Conservation (phyloP, 208 protist genomes). For the Leishmania lainsoni region DNA sequence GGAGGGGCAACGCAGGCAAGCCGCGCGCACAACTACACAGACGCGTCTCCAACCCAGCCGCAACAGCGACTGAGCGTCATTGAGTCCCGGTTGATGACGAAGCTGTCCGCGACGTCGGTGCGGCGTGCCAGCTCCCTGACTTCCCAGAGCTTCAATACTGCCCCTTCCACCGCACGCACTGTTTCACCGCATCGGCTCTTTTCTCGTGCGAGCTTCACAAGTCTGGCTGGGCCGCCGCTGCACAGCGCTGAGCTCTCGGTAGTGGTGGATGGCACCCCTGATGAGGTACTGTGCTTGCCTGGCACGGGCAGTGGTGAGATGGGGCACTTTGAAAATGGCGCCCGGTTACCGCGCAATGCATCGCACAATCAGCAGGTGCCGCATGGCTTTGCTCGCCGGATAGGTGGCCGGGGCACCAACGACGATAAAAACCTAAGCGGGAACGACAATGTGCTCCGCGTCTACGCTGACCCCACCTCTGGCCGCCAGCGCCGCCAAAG, state of each 20-base stretch:
- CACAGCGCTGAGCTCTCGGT: slow-evolving; percentile 15
- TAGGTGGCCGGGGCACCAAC: not conserved
- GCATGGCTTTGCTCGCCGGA: not conserved
- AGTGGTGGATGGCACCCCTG: slow-evolving; percentile 1
- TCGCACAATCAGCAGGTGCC: not conserved
- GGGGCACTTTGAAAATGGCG: slow-evolving; percentile 6
- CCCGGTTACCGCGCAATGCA: slow-evolving; percentile 16
- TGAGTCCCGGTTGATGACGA: slow-evolving; percentile 18
- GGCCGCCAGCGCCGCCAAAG: not conserved
- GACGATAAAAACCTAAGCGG: not conserved
- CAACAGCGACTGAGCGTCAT: slow-evolving; percentile 7
- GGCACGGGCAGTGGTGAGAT: not conserved
- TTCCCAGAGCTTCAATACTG: not conserved
- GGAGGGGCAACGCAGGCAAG: not conserved
- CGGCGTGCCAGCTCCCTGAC: slow-evolving; percentile 13
- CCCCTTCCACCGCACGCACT: not conserved
- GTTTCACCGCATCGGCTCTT: not conserved
- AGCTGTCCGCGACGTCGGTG: slow-evolving; percentile 13
- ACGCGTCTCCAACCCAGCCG: not conserved
- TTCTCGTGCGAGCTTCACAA: slow-evolving; percentile 15
- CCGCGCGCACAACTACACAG: not conserved
- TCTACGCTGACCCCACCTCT: not conserved
- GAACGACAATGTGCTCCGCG: not conserved
- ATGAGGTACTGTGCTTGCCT: not conserved
- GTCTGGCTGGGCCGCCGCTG: slow-evolving; percentile 12